phyloP scores from a whole-genome alignment of 2,329 filamentous ascomycete species.

The Camptophora hylomeconis region DNA sequence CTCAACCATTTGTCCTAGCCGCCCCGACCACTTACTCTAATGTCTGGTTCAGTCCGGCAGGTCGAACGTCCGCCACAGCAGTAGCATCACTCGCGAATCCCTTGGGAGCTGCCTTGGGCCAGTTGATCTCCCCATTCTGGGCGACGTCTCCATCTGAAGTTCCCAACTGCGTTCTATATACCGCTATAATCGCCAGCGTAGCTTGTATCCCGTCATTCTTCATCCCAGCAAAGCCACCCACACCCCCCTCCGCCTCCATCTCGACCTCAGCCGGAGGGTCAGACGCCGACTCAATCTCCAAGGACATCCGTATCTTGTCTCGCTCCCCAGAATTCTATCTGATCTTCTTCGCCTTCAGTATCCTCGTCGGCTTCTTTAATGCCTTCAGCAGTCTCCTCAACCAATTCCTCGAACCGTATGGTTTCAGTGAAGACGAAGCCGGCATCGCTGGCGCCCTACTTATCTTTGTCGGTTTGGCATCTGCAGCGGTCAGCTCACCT shows the following conservation, averaged over 20 bases:
- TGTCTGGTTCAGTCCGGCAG: constrained; percentile 79
- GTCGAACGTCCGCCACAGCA: constrained; percentile 78
- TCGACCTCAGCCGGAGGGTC: constrained; percentile 37
- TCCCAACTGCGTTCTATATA: constrained; percentile 71
- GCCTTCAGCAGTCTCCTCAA: constrained; percentile 75
- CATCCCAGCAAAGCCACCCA: constrained; percentile 62
- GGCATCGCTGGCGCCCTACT: constrained; percentile 82
- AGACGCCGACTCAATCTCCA: constrained; percentile 39
- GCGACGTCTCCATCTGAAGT: constrained; percentile 50
- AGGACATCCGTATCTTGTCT: constrained; percentile 42
- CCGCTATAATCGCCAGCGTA: constrained; percentile 64
- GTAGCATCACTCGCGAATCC: constrained; percentile 77
- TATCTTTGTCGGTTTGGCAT: constrained; percentile 74
- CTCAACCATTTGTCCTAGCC: constrained; percentile 82
- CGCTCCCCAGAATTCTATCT: constrained; percentile 63
- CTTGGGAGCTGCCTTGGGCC: constrained; percentile 74
- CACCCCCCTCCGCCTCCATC: constrained; percentile 48
- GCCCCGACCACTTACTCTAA: constrained; percentile 87
- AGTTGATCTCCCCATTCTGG: constrained; percentile 73
- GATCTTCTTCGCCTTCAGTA: constrained; percentile 62
- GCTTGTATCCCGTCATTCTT: constrained; percentile 66
- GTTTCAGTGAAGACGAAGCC: constrained; percentile 68
- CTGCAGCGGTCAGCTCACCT: constrained; percentile 63
- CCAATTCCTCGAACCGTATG: constrained; percentile 79
- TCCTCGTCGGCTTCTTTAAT: constrained; percentile 93